Percentiles rank a stretch among this genome's conserved stretches.
Conservation (phyloP, 148 eudicot genomes). For the Fagopyrum esculentum region DNA sequence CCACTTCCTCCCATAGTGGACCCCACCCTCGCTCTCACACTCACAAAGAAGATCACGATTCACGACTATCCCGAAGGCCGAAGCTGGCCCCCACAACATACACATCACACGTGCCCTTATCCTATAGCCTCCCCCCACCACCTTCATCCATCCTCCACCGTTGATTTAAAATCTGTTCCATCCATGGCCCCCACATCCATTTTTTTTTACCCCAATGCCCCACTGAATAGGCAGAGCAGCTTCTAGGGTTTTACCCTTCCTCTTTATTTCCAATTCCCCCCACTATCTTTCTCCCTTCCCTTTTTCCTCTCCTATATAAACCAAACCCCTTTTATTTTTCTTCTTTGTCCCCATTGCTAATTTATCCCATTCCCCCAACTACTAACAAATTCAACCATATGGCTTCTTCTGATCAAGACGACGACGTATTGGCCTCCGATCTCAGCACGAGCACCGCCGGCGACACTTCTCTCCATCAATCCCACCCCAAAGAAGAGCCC, state of each 20-base stretch:
- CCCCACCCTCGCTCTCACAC: neutral
- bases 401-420: constrained; percentile 15
- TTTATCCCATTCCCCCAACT: neutral
- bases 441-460: constrained; percentile 23
- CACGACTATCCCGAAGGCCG: neutral
- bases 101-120: constrained; percentile 8
- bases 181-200: neutral
- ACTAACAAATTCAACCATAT: neutral
- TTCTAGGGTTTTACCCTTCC: constrained; percentile 11
- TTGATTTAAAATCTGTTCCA: neutral
- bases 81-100: constrained; percentile 2
- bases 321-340: neutral
- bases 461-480: neutral
- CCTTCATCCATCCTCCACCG: neutral
- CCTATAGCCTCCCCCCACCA: neutral
- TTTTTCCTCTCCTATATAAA: constrained; percentile 6
- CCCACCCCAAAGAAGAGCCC: constrained; percentile 18
- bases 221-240: neutral
- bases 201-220: neutral
- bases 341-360: constrained; percentile 10
- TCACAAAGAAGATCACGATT: neutral
- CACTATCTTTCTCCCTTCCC: neutral
- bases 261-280: neutral
- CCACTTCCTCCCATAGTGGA: constrained; percentile 10
- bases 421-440: constrained; percentile 19